A percentile compares a stretch with the other conserved stretches of the same genome.
phyloP scores from a whole-genome alignment of 352 stramenopile species.

The Bremia lactucae region DNA sequence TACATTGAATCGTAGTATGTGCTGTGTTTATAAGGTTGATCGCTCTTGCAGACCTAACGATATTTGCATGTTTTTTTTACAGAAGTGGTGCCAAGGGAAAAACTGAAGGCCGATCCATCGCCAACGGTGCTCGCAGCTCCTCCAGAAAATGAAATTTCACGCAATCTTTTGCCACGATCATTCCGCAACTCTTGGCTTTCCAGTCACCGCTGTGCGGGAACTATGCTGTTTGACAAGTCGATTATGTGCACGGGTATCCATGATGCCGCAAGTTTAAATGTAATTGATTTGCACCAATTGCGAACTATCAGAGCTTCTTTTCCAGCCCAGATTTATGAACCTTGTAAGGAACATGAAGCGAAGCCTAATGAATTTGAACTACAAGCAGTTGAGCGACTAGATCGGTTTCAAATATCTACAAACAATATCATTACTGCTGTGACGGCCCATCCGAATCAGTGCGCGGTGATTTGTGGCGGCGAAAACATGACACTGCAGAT shows the following conservation, averaged over 20 bases:
- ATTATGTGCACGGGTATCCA: slow-evolving; percentile 39
- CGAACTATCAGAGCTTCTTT: not conserved
- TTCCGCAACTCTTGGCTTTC: slow-evolving; percentile 42
- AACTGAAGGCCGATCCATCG: slow-evolving; percentile 13
- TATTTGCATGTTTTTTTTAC: too few species aligned
- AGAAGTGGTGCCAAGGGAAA: slow-evolving; percentile 10
- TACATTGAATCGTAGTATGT: slow-evolving; percentile 40
- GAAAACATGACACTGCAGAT: slow-evolving; percentile 31
- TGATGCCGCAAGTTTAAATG: slow-evolving; percentile 28
- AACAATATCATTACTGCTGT: slow-evolving; percentile 34
- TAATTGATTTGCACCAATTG: slow-evolving; percentile 45
- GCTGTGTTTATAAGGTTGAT: not conserved
- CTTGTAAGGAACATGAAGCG: not conserved
- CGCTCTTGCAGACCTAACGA: not conserved
- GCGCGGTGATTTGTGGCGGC: slow-evolving; percentile 36
- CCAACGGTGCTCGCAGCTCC: slow-evolving; percentile 22
- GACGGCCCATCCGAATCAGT: slow-evolving; percentile 28
- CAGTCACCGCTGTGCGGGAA: slow-evolving; percentile 35
- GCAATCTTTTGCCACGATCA: slow-evolving; percentile 12
- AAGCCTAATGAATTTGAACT: not conserved
- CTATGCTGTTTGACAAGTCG: slow-evolving; percentile 37
- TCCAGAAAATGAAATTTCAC: slow-evolving; percentile 12
- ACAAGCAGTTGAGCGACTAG: slow-evolving; percentile 21
- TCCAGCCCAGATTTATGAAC: not conserved
- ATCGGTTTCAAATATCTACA: slow-evolving; percentile 43